Evolutionary conservation across 176 grass and related monocot species (phyloP).

Genomic region (Musa schizocarpa): DNA sequence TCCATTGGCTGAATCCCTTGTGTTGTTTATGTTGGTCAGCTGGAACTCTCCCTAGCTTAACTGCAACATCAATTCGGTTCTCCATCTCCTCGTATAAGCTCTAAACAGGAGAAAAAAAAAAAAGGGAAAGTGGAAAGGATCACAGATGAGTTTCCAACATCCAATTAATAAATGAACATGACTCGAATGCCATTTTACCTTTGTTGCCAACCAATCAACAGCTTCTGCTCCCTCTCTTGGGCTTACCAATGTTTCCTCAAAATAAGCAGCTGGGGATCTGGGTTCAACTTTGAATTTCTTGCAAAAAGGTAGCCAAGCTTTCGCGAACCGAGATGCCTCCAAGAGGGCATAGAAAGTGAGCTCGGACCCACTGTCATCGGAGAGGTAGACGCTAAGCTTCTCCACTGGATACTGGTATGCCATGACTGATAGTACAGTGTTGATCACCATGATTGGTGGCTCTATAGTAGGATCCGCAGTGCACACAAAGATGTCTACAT

Average conservation of each 20-base stretch:
- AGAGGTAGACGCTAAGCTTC: conserved; percentile 64
- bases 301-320: conserved; percentile 66
- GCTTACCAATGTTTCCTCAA: conserved; percentile 18
- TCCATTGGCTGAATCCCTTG: conserved; percentile 66
- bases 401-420: conserved; percentile 50
- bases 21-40: conserved; percentile 39
- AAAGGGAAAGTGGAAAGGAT: neutral
- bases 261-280: conserved; percentile 52
- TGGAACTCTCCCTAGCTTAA: conserved; percentile 30
- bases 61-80: conserved; percentile 31
- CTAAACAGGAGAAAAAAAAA: conserved; percentile 24
- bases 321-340: conserved; percentile 49
- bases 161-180: neutral
- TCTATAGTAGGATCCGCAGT: conserved; percentile 47
- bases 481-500: conserved; percentile 67
- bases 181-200: neutral
- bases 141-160: neutral
- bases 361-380: conserved; percentile 56
- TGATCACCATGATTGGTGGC: conserved; percentile 58
- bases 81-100: conserved; percentile 50
- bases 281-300: conserved; percentile 51
- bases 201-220: neutral
- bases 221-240: neutral
- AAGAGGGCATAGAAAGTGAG: conserved; percentile 65
- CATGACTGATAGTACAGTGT: conserved; percentile 59